Evolutionary conservation across 164 flowering plant genomes (phyloP).

Genomic region (Piper betle): DNA sequence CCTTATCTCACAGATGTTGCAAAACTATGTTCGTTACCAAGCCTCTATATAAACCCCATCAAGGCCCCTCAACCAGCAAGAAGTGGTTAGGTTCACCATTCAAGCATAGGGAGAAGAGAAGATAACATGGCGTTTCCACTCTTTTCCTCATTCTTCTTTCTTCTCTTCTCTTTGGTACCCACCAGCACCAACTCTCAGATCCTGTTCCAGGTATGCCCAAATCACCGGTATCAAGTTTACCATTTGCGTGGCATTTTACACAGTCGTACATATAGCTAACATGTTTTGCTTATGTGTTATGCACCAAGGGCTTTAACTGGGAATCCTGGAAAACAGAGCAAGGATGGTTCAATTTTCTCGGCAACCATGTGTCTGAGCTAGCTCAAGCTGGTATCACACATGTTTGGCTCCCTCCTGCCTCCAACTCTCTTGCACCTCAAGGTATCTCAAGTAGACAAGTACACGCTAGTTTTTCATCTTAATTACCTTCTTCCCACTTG

Average conservation of each 20-base stretch:
- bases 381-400: conserved; percentile 59
- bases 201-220: conserved; percentile 6
- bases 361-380: conserved; percentile 25
- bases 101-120: not conserved
- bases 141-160: not conserved
- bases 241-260: no score
- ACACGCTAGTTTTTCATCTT: no score
- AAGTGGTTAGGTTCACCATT: not conserved
- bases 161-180: not conserved
- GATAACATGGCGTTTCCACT: conserved; percentile 1
- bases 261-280: not conserved
- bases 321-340: conserved; percentile 43
- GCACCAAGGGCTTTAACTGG: conserved; percentile 64
- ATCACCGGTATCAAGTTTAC: not conserved
- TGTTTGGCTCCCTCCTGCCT: conserved; percentile 78
- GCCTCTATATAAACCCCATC: no score
- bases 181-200: conserved; percentile 3
- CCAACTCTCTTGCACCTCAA: conserved; percentile 49
- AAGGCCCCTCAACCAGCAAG: not conserved
- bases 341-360: conserved; percentile 52
- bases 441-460: conserved; percentile 16
- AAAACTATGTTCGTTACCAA: not conserved
- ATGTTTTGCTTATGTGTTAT: not conserved
- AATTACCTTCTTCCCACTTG: no score
- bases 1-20: not conserved